Evolutionary conservation across 331 rosid genomes (phyloP).

Genomic region (Spiraea crenata): DNA sequence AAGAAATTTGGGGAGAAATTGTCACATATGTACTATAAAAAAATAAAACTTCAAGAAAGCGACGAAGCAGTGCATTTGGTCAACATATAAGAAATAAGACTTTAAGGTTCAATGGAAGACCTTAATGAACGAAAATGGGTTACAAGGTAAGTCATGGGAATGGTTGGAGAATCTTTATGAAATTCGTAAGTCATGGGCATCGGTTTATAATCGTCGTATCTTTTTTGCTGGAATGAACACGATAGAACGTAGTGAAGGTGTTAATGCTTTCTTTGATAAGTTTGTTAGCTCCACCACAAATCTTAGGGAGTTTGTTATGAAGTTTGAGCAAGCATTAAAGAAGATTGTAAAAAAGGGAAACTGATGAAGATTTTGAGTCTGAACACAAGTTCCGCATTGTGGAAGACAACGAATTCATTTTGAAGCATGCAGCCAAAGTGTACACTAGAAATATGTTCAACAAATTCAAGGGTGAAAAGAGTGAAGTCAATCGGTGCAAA

Average conservation of each 20-base stretch:
- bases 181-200: background rate
- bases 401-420: background rate
- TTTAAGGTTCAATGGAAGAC: too few species aligned
- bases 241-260: background rate
- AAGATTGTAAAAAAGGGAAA: background rate
- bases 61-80: slow-evolving; percentile 8
- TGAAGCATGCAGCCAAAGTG: background rate
- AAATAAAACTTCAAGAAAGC: background rate
- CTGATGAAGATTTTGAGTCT: background rate
- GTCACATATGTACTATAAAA: slow-evolving; percentile 1
- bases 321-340: slow-evolving; percentile 1
- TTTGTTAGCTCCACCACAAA: background rate
- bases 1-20: slow-evolving; percentile 3
- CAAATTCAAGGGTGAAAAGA: background rate
- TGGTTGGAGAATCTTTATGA: background rate
- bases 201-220: background rate
- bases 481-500: background rate
- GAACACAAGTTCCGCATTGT: background rate
- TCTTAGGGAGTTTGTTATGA: background rate
- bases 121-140: background rate
- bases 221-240: background rate
- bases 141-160: background rate
- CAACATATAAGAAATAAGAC: slow-evolving; percentile 2
- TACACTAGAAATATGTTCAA: slow-evolving; percentile 1
- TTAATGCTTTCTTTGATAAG: background rate